A percentile compares a stretch with the other conserved stretches of the same genome.
Conservation (phyloP, 805 yeast species). For the Kurtzmaniella cleridarum region DNA sequence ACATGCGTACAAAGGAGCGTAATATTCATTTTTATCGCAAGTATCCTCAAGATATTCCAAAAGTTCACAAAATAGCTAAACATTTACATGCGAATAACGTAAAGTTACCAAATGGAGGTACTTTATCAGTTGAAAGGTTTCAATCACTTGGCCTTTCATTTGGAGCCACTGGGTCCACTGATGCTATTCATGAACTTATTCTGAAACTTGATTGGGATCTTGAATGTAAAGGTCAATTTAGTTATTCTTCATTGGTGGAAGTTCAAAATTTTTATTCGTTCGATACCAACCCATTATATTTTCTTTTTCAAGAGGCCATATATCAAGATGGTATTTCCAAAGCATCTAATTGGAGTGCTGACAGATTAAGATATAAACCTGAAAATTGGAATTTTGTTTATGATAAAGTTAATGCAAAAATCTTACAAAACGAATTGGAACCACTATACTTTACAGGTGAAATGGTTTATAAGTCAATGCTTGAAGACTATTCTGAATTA, state of each 20-base stretch:
- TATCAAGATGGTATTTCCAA: slow-evolving; percentile 39
- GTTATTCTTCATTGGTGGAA: slow-evolving; percentile 28
- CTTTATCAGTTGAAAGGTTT: slow-evolving; percentile 44
- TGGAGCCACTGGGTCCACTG: slow-evolving; percentile 49
- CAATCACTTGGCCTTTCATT: slow-evolving; percentile 48
- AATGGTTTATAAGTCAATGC: slow-evolving; percentile 50
- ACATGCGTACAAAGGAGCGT: slow-evolving; percentile 40
- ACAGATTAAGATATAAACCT: slow-evolving; percentile 24
- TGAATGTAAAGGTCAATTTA: slow-evolving; percentile 24
- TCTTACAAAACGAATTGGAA: no score
- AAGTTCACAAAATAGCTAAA: slow-evolving; percentile 32
- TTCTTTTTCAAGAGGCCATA: slow-evolving; percentile 55
- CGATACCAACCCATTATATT: slow-evolving; percentile 51
- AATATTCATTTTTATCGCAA: slow-evolving; percentile 43
- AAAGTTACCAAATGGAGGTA: slow-evolving; percentile 47
- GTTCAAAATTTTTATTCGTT: slow-evolving; percentile 35
- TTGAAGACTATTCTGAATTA: slow-evolving; percentile 43
- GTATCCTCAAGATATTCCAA: slow-evolving; percentile 41
- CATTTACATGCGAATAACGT: slow-evolving; percentile 26
- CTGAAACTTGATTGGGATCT: slow-evolving; percentile 37
- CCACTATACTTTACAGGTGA: slow-evolving; percentile 48
- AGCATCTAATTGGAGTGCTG: slow-evolving; percentile 46
- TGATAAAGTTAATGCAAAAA: slow-evolving; percentile 6
- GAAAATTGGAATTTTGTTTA: slow-evolving; percentile 23
- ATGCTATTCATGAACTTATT: slow-evolving; percentile 40